Base-by-base conservation (phyloP, 2,329 filamentous ascomycete genomes). In the Fusarium miscanthi region DNA sequence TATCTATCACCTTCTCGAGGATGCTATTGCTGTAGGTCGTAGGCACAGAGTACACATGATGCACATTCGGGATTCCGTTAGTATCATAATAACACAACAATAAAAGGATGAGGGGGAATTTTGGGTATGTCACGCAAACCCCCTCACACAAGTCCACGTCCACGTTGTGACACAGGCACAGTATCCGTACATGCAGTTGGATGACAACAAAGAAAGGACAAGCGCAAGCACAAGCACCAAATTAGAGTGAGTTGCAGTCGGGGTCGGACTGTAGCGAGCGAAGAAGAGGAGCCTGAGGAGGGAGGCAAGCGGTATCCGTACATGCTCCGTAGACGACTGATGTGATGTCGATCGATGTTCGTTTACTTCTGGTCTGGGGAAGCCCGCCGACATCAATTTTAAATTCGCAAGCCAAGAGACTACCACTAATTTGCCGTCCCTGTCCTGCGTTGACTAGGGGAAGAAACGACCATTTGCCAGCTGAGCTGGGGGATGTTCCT, bases 361-460 rank as follows among this genome's bases (percentile, higher is more conserved):
- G 54, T 49, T 37, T 58, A 49, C 41, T 37, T 46, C 41, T 58
- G 31, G 54, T 58, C 54, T 58, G 77, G 77, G 77, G 63, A 78
- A 77, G 67, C 75, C 74, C 64, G 66, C 74, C 70, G 69, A 63
- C 66, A 70, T 75, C 75, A 75, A 78, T 77, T 78, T 78, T 76
- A 77, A 78, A 69, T 71, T 77, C 74, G 66, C 77, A 78, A 78
- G 76, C 76, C 74, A 74, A 70, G 68, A 62, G 54, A 51, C 58
- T 43, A 63, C 54, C 61, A 66, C 64, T 78, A 78, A 77, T 78
- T 78, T 76, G 61, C 74, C 63, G 72, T 67, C 56, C 74, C 70
- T 73, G 59, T 54, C 52, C 64, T 61, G 65, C 51, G 57, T 65
- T 69, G 74, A 73, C 72, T 56, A 62, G 73, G 64, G 67, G 57